phyloP scores from a whole-genome alignment of 78 protist species.

The Guillardia theta region DNA sequence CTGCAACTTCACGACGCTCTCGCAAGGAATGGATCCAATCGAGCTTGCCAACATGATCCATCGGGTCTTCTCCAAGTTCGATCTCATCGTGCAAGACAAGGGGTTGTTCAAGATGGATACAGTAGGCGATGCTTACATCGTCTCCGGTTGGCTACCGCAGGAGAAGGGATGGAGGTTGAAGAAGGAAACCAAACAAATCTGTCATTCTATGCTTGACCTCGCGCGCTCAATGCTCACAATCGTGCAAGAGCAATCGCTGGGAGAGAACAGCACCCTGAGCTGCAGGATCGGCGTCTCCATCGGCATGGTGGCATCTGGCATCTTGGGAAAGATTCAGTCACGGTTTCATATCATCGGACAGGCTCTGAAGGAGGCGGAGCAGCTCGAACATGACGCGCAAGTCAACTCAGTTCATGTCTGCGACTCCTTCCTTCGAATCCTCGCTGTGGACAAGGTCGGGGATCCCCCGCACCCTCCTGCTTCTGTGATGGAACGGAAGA shows the following conservation, averaged over 20 bases:
- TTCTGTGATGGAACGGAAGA: too few species aligned
- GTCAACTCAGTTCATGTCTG: neutral
- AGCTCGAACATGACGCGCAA: neutral
- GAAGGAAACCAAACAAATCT: too few species aligned
- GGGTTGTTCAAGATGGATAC: neutral
- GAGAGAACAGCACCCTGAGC: too few species aligned
- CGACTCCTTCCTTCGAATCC: neutral
- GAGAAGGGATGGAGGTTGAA: too few species aligned
- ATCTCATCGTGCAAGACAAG: neutral
- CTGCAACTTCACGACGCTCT: neutral
- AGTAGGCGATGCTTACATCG: neutral
- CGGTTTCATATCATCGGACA: neutral
- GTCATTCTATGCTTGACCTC: too few species aligned
- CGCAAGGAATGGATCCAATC: neutral
- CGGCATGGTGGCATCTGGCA: neutral
- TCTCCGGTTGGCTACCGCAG: neutral
- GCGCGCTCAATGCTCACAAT: too few species aligned
- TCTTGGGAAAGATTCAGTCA: neutral
- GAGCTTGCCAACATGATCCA: neutral
- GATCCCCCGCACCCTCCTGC: too few species aligned
- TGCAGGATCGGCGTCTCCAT: neutral
- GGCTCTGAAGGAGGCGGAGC: neutral
- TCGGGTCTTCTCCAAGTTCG: neutral
- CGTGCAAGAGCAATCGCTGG: too few species aligned
- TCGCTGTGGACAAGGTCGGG: too few species aligned